Evolutionary conservation across 257 asterid species (phyloP).

Genomic region (Solanum sejunctum): DNA sequence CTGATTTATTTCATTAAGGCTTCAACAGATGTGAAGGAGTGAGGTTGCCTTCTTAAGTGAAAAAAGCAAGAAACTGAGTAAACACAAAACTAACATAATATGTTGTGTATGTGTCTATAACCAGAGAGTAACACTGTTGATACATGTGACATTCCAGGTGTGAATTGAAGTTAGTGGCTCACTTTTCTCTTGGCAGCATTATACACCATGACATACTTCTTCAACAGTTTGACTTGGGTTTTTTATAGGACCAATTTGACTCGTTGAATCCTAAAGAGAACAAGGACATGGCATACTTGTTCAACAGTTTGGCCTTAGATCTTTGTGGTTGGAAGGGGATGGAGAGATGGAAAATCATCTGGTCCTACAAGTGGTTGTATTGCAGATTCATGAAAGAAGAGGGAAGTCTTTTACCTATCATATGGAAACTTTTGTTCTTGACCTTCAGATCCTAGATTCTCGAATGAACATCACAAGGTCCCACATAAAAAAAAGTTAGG

Average conservation of each 20-base stretch:
- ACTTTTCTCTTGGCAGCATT: not conserved
- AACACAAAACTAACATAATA: not conserved
- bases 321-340: not conserved
- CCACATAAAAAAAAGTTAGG: constrained; percentile 38
- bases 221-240: not conserved
- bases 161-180: not conserved
- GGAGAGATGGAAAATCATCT: not conserved
- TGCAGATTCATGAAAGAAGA: not conserved
- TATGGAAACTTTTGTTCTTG: not conserved
- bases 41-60: not conserved
- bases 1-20: not conserved
- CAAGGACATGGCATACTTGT: not conserved
- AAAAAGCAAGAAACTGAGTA: not conserved
- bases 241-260: constrained; percentile 1
- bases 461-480: constrained; percentile 40
- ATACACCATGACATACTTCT: not conserved
- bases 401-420: not conserved
- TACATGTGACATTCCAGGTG: not conserved
- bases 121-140: not conserved
- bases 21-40: not conserved
- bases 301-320: not conserved
- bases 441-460: constrained; percentile 23
- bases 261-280: not conserved
- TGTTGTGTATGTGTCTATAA: not conserved
- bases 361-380: not conserved